Evolutionary conservation across 2,329 filamentous ascomycete genomes (phyloP).

Genomic region (Cladosporium austrohemisphaericum): DNA sequence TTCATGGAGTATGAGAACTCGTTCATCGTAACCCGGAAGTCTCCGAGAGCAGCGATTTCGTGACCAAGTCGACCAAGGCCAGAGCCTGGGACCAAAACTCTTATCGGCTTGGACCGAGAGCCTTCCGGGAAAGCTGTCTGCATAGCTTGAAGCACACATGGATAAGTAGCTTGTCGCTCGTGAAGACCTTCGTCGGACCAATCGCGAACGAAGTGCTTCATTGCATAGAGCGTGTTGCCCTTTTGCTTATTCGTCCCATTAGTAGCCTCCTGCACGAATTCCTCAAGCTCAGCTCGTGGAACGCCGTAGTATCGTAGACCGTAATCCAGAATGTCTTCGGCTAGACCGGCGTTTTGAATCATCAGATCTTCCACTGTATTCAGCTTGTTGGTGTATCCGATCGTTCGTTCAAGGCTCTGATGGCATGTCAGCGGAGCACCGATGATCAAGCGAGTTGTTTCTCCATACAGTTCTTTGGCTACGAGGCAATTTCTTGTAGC

Average conservation of each 20-base stretch:
- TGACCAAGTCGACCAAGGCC: constrained; percentile 83
- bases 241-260: constrained; percentile 59
- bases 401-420: constrained; percentile 19
- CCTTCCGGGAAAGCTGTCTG: constrained; percentile 20
- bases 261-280: constrained; percentile 17
- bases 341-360: constrained; percentile 74
- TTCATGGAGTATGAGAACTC: constrained; percentile 91
- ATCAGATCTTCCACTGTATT: constrained; percentile 57
- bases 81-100: constrained; percentile 77
- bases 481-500: constrained; percentile 20
- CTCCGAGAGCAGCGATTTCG: constrained; percentile 63
- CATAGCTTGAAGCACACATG: constrained; percentile 53
- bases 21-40: constrained; percentile 75
- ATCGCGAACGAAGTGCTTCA: constrained; percentile 89
- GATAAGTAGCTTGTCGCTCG: constrained; percentile 72
- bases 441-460: background rate
- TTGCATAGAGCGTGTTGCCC: constrained; percentile 80
- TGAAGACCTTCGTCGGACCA: constrained; percentile 72
- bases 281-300: constrained; percentile 15
- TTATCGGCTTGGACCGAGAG: constrained; percentile 26
- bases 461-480: constrained; percentile 18
- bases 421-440: background rate
- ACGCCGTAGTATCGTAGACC: constrained; percentile 38
- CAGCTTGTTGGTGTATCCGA: constrained; percentile 19
- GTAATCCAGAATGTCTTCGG: constrained; percentile 65